These are phyloP conservation scores for Gentiana straminea DNA, from an alignment of 257 asterid species.

Conservation along the genomic window DNA sequence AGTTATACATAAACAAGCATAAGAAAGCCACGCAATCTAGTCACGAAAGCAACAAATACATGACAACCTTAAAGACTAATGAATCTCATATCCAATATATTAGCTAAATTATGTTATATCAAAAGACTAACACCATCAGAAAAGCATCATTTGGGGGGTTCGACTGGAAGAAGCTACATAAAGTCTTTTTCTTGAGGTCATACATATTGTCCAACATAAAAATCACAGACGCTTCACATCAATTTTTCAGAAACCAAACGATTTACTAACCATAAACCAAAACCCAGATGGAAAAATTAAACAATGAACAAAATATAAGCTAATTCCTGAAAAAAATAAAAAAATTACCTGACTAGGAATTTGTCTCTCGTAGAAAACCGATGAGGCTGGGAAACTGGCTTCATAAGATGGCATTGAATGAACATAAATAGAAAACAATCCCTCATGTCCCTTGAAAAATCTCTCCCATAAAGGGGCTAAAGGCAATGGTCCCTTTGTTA, in stretches of 20 bases:
- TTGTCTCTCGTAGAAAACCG: conserved; percentile 35
- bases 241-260: not conserved
- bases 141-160: not conserved
- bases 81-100: too few species aligned
- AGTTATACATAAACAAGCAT: too few species aligned
- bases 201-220: not conserved
- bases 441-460: conserved; percentile 32
- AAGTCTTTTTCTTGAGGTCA: not conserved
- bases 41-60: too few species aligned
- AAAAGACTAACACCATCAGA: too few species aligned
- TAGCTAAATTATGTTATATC: too few species aligned
- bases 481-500: conserved; percentile 47
- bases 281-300: not conserved
- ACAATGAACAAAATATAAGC: not conserved
- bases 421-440: conserved; percentile 26
- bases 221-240: not conserved
- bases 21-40: too few species aligned
- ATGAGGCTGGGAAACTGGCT: conserved; percentile 23
- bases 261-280: not conserved
- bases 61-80: too few species aligned
- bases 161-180: not conserved
- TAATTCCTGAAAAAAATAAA: not conserved
- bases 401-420: conserved; percentile 36
- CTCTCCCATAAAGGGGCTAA: conserved; percentile 43
- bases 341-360: conserved; percentile 42